These are phyloP conservation scores for Neocucurbitaria cava DNA, from an alignment of 2,329 filamentous ascomycete species.

Conservation along the genomic window DNA sequence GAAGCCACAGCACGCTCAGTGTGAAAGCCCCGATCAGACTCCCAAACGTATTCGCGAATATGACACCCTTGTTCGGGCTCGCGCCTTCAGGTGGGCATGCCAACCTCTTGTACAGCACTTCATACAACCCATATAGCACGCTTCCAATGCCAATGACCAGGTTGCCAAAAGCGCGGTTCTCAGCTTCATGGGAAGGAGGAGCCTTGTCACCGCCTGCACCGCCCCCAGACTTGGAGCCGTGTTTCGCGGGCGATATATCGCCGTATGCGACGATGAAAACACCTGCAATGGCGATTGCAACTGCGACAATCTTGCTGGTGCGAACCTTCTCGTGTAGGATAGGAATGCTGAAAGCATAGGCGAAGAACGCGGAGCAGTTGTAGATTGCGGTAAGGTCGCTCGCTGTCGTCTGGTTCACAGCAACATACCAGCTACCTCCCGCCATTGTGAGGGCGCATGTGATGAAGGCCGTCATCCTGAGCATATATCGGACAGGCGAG, in stretches of 20 bases:
- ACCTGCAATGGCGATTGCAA: constrained; percentile 84
- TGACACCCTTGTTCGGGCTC: constrained; percentile 83
- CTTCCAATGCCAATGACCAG: constrained; percentile 89
- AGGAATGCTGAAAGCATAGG: constrained; percentile 94
- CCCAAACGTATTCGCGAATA: constrained; percentile 94
- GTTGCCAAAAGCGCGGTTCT: constrained; percentile 81
- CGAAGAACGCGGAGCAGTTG: constrained; percentile 99
- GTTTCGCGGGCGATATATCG: constrained; percentile 65
- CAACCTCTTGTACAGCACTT: constrained; percentile 92
- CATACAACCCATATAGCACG: constrained; percentile 94
- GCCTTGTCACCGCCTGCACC: constrained; percentile 59
- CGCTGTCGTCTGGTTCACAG: constrained; percentile 90
- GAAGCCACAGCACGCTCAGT: constrained; percentile 86
- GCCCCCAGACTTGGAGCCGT: constrained; percentile 63
- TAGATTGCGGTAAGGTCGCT: constrained; percentile 97
- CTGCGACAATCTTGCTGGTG: constrained; percentile 83
- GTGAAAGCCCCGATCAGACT: constrained; percentile 88
- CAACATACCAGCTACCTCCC: constrained; percentile 93
- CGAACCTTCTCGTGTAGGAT: constrained; percentile 84
- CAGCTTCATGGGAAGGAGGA: constrained; percentile 60
- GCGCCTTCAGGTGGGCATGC: constrained; percentile 93
- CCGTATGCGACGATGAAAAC: constrained; percentile 97
- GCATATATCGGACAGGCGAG: constrained; percentile 74
- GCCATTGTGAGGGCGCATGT: constrained; percentile 88
- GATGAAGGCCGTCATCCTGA: constrained; percentile 79